Percentiles rank a stretch among this genome's conserved stretches.
phyloP scores from a whole-genome alignment of 345 rosid genomes.

The Acer saccharum region DNA sequence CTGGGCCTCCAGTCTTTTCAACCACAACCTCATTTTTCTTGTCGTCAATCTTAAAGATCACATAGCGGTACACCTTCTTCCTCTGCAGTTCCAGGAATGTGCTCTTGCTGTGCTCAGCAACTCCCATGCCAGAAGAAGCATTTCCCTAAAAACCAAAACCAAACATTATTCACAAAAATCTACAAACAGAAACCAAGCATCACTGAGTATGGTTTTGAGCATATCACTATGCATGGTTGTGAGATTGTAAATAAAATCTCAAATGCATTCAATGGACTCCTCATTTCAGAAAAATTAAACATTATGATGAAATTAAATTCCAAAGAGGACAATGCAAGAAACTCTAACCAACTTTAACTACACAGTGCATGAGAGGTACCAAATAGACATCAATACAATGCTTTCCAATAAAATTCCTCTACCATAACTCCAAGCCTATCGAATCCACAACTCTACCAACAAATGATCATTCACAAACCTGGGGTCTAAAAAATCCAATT shows the following conservation, averaged over 20 bases:
- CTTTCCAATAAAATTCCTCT: not conserved
- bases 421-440: not conserved
- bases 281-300: not conserved
- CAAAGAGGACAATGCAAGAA: not conserved
- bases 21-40: slow-evolving; percentile 61
- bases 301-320: not conserved
- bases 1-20: slow-evolving; percentile 60
- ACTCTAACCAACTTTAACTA: not conserved
- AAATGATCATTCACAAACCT: no score
- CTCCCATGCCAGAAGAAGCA: slow-evolving; percentile 31
- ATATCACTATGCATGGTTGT: no score
- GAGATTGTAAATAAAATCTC: no score
- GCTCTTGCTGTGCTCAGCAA: slow-evolving; percentile 35
- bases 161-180: not conserved
- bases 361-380: not conserved
- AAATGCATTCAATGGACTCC: no score
- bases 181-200: not conserved
- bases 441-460: not conserved
- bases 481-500: no score
- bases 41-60: slow-evolving; percentile 62
- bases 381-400: not conserved
- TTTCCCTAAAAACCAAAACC: slow-evolving; percentile 14
- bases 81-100: slow-evolving; percentile 37
- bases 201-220: not conserved
- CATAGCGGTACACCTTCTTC: slow-evolving; percentile 50